phyloP scores from a whole-genome alignment of 331 rosid genomes.

The Dryas integrifolia region DNA sequence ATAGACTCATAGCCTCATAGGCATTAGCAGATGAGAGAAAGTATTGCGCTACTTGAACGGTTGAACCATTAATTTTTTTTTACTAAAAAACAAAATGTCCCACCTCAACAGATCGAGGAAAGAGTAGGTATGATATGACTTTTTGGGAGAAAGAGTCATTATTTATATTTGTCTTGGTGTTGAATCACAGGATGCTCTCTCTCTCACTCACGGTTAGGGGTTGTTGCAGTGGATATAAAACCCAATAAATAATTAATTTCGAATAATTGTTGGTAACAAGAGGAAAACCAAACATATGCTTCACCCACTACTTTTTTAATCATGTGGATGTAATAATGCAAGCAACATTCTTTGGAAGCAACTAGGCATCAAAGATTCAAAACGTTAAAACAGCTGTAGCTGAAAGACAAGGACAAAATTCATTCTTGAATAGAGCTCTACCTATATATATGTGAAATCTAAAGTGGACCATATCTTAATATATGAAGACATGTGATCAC shows the following conservation, averaged over 20 bases:
- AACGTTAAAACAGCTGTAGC: not conserved
- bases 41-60: too few relatives aligned
- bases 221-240: too few relatives aligned
- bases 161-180: not conserved
- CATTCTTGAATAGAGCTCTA: too few relatives aligned
- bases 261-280: too few relatives aligned
- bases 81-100: too few relatives aligned
- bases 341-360: not conserved
- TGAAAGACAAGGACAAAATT: not conserved
- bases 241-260: too few relatives aligned
- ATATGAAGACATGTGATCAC: not conserved
- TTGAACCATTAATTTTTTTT: too few relatives aligned
- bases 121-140: too few relatives aligned
- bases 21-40: too few relatives aligned
- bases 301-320: not conserved
- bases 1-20: too few relatives aligned
- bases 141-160: not conserved
- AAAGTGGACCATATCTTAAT: not conserved
- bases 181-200: not conserved
- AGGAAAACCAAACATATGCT: too few relatives aligned
- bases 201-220: not conserved
- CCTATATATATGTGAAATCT: not conserved
- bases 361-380: not conserved
- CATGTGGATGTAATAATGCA: not conserved
- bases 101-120: too few relatives aligned